These are phyloP conservation scores for Penicillium paradoxum DNA, from an alignment of 495 filamentous ascomycete genomes.

Conservation along the genomic window DNA sequence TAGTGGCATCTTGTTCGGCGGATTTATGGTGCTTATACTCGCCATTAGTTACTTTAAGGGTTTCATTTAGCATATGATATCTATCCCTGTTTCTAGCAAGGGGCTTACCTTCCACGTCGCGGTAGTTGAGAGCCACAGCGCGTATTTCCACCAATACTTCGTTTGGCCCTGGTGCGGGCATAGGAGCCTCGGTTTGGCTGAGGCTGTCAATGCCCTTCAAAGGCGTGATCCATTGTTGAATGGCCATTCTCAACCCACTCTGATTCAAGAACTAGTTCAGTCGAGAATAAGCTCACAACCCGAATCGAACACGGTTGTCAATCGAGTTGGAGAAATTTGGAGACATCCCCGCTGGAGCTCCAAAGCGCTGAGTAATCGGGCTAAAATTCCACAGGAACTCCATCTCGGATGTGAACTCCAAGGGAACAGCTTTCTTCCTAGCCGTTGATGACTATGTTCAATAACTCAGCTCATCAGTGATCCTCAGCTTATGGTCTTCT, in stretches of 20 bases:
- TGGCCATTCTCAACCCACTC: not conserved
- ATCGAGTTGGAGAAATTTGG: slow-evolving; percentile 9
- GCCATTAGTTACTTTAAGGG: slow-evolving; percentile 44
- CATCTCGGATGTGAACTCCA: not conserved
- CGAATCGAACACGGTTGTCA: not conserved
- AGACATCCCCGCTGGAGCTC: not conserved
- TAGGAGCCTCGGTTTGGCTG: slow-evolving; percentile 32
- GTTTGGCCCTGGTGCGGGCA: slow-evolving; percentile 36
- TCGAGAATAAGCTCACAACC: not conserved
- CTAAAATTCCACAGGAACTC: not conserved
- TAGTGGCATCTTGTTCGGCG: slow-evolving; percentile 36
- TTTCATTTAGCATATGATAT: not conserved
- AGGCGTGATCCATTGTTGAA: slow-evolving; percentile 45
- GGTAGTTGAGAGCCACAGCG: slow-evolving; percentile 54
- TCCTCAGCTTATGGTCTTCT: not conserved
- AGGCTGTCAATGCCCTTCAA: slow-evolving; percentile 50
- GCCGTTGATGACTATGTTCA: not conserved
- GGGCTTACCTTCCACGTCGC: slow-evolving; percentile 52
- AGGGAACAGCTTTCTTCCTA: not conserved
- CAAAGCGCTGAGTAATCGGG: not conserved
- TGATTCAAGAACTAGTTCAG: not conserved
- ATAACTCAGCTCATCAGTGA: too few species aligned
- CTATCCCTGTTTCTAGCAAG: not conserved
- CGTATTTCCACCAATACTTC: slow-evolving; percentile 56
- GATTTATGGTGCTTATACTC: slow-evolving; percentile 52